Base-by-base conservation (phyloP, 2,329 filamentous ascomycete species). In the Botrytis squamosa region DNA sequence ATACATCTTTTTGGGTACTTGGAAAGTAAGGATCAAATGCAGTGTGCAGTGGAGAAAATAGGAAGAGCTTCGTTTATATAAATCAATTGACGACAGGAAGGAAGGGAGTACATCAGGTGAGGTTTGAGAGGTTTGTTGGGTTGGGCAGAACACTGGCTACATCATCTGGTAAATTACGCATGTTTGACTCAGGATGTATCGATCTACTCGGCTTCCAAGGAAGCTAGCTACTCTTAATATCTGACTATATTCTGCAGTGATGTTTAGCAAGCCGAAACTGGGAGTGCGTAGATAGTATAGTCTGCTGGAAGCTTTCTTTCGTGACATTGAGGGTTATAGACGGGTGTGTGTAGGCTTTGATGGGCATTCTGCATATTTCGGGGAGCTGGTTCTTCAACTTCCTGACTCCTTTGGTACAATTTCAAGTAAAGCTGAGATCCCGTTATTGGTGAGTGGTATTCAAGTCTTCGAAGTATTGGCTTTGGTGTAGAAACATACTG, bases 321-420 rank as follows among this genome's bases (percentile, higher is more conserved):
- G 49, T n/a, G 22, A n/a, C 12, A 14, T 0, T 52, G 22, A 52
- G 25, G 25, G 18, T 46, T 22, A 9, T 6, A 46, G 44, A 22
- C 20, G 7, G 18, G 18, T 46, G 44, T 22, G 9, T 20, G 49
- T n/a, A 52, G 49, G 6, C 49, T 52, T n/a, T n/a, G 10, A 3
- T 52, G 4, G 49, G 49, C 14, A 52, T 52, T n/a, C 22, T 52
- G 12, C 22, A 52, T n/a, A n/a, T 52, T 52, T 52, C 49, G 10
- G 12, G 12, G 49, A 52, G 10, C 49, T 52, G 10, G 5, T n/a
- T 3, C 0, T n/a, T 25, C 12, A 7, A 52, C 10, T 0, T n/a
- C 10, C 0, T n/a, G 49, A 52, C 16, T 52, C 25, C 25, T 52
- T 52, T n/a, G 10, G 22, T 52, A 25, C 46, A 52, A 25, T 5